Percentiles rank a stretch among this genome's conserved stretches.
These are phyloP conservation scores for Thalassiosira hispida DNA, from an alignment of 352 stramenopile species.

Conservation along the genomic window DNA sequence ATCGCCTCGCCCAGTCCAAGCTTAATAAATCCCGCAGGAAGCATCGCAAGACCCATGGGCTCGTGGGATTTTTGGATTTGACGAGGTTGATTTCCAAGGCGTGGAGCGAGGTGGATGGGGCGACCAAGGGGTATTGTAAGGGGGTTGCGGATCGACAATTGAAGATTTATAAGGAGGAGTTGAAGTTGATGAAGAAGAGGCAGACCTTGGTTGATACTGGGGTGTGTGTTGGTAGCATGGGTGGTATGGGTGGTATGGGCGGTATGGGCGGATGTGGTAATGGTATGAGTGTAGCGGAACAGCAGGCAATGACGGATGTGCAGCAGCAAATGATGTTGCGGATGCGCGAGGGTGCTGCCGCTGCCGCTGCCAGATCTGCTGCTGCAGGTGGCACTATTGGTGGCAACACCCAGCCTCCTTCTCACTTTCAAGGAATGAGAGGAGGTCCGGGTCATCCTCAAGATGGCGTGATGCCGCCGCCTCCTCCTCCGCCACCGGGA, in stretches of 20 bases:
- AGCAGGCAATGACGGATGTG: not conserved
- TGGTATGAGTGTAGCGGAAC: not conserved
- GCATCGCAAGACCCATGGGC: slow-evolving; percentile 78
- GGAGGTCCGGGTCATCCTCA: not conserved
- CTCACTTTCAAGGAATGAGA: not conserved
- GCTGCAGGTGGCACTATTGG: not conserved
- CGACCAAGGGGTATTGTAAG: slow-evolving; percentile 56
- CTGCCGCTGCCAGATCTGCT: not conserved
- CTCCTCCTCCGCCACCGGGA: slow-evolving; percentile 8
- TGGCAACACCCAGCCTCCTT: not conserved
- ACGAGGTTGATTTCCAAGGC: slow-evolving; percentile 64
- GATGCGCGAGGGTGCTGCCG: not conserved
- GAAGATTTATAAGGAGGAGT: slow-evolving; percentile 52
- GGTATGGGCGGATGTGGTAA: not conserved
- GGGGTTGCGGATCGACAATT: slow-evolving; percentile 46
- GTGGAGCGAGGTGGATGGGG: slow-evolving; percentile 58
- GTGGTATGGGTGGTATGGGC: not conserved
- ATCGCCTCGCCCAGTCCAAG: slow-evolving; percentile 46
- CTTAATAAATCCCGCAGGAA: slow-evolving; percentile 51
- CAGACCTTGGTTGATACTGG: not conserved
- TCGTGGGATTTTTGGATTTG: slow-evolving; percentile 78
- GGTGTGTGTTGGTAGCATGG: not conserved
- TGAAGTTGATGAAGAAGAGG: slow-evolving; percentile 36
- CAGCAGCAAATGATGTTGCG: slow-evolving; percentile 13
- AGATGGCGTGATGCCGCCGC: not conserved